Evolutionary conservation across 1,284 basidiomycete genomes (phyloP), one percentile per base, ranked within the genome.

Genomic region (Cryptococcus sp.): DNA sequence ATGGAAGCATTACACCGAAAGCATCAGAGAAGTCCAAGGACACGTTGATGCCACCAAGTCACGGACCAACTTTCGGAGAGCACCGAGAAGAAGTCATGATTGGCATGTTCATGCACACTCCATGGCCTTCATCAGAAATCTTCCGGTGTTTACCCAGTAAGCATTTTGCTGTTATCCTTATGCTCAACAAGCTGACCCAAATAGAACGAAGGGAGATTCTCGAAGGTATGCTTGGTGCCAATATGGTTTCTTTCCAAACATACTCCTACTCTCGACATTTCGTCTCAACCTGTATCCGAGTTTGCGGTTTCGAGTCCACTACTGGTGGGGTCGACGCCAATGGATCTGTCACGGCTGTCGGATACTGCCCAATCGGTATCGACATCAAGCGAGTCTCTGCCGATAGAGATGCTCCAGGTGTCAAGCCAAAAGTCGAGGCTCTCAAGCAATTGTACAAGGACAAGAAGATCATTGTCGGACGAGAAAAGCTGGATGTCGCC

Each of bases 401-500:
- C 54, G 94, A 98, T 73, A 83, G 88, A 34, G 80, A 85, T 51
- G 81, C 86, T 3, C 85, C 89, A 0, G 92, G 90, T 4, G 88
- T 98, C 55, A 78, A 84, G 59, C 94, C 94, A 31, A 98, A 97
- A 78, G 81, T 95, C 37, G 86, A 90, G 57, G 87, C 90, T 0
- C 82, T 98, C 1, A 82, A 86, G 41, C 81, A 86, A 37, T 79
- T 98, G 47, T 99, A 99, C 78, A 86, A 90, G 66, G 92, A 89
- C 66, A 98, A 97, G 83, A 98, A 98, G 83, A 97, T 99, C 70
- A 93, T 99, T 58, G 89, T 99, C 34, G 95, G 93, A 11, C 83
- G 96, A n/a, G 95, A 99, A 78, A 99, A 99, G 81, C 84, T 98
- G 43, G 96, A 99, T 70, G 90, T 94, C 13, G 94, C 97, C 64